Evolutionary conservation across 805 yeast genomes (phyloP).

Genomic region (Teunomyces panamensis): DNA sequence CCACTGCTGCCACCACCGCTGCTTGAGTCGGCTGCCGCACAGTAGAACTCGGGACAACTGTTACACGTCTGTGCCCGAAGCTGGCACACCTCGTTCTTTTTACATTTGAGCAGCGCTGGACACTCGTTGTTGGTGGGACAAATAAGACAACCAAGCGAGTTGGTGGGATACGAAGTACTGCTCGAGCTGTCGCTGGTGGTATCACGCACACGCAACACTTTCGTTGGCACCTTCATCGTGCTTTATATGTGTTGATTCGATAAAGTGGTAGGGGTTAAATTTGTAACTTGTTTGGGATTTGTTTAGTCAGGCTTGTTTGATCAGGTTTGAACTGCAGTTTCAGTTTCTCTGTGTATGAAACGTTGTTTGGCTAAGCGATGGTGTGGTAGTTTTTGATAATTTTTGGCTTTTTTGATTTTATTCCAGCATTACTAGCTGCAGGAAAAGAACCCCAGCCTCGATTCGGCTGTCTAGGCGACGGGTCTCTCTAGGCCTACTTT

Average conservation of each 20-base stretch:
- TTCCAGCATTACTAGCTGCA: background rate
- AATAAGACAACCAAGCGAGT: conserved; percentile 36
- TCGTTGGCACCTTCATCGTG: conserved; percentile 5
- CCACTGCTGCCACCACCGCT: conserved; percentile 5
- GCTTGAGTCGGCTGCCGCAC: conserved; percentile 14
- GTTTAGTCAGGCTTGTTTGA: no score
- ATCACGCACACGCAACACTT: conserved; percentile 7
- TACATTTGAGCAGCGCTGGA: conserved; percentile 45
- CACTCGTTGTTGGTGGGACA: conserved; percentile 47
- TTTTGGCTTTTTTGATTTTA: no score
- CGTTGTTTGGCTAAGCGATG: background rate
- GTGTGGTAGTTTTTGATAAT: no score
- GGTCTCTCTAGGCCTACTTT: no score
- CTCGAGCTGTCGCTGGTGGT: conserved; percentile 12
- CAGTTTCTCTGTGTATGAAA: background rate
- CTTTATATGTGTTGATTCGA: background rate
- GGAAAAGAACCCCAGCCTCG: no score
- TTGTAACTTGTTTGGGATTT: no score
- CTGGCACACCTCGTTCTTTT: conserved; percentile 50
- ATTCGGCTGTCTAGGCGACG: no score
- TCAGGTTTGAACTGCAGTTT: background rate
- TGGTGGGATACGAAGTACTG: conserved; percentile 16
- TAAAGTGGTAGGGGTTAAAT: no score
- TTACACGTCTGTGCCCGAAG: conserved; percentile 55
- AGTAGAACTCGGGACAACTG: conserved; percentile 52